Percentiles rank a stretch among this genome's conserved stretches.
Conservation (phyloP, 768 basidiomycete genomes). For the Hygrocybe punicea region DNA sequence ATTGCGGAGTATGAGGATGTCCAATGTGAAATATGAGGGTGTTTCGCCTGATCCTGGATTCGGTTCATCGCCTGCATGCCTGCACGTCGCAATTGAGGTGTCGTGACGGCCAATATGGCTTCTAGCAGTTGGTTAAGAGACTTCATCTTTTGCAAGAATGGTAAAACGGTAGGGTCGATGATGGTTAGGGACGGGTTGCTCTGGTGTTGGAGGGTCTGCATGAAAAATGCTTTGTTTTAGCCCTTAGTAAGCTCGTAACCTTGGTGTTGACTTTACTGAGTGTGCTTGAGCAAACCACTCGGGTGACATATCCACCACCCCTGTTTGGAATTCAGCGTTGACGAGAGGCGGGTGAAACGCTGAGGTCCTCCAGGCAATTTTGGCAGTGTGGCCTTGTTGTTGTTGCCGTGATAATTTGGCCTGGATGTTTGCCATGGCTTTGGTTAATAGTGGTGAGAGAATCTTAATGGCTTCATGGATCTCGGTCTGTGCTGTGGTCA, state of each 20-base stretch:
- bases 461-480: background rate
- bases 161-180: background rate
- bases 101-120: background rate
- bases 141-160: background rate
- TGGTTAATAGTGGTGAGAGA: background rate
- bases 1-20: background rate
- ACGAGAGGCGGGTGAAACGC: background rate
- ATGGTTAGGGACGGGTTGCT: background rate
- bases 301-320: background rate
- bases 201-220: background rate
- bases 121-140: background rate
- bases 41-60: background rate
- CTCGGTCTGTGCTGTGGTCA: too few species aligned
- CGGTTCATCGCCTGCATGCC: background rate
- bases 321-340: background rate
- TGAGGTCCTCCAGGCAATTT: background rate
- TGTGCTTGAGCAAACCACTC: background rate
- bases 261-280: background rate
- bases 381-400: background rate
- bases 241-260: background rate
- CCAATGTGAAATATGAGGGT: background rate
- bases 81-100: background rate
- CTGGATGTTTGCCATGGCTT: background rate
- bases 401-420: background rate
- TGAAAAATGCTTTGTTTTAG: too few species aligned